Evolutionary conservation across 2,329 filamentous ascomycete genomes (phyloP).

Genomic region (Rasamsonia emersonii): DNA sequence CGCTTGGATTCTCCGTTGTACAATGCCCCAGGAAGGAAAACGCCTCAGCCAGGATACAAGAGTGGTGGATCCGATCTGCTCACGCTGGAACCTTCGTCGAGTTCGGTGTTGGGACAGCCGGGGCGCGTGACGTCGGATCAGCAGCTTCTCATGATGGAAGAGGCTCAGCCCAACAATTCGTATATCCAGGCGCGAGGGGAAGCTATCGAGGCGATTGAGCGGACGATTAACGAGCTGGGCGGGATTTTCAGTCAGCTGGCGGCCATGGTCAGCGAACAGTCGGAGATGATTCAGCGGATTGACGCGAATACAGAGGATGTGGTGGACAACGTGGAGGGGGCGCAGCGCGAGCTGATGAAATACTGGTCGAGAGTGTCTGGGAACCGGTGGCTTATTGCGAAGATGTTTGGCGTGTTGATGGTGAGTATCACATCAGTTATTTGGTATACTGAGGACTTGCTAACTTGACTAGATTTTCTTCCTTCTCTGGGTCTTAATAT

Average conservation of each 20-base stretch:
- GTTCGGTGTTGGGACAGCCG: slow-evolving; percentile 36
- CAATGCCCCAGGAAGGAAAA: slow-evolving; percentile 62
- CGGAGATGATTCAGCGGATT: slow-evolving; percentile 94
- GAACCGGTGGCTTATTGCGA: slow-evolving; percentile 89
- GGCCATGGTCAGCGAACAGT: slow-evolving; percentile 94
- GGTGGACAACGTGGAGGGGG: slow-evolving; percentile 95
- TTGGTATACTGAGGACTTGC: background rate
- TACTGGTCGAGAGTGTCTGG: slow-evolving; percentile 93
- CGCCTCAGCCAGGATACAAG: slow-evolving; percentile 48
- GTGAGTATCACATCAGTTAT: slow-evolving; percentile 19
- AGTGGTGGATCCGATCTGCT: slow-evolving; percentile 58
- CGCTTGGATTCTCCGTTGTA: slow-evolving; percentile 82
- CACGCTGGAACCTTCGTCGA: slow-evolving; percentile 63
- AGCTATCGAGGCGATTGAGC: slow-evolving; percentile 93
- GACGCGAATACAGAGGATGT: slow-evolving; percentile 97
- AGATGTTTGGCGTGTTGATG: slow-evolving; percentile 78
- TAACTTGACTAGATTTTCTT: slow-evolving; percentile 5
- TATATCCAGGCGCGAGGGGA: slow-evolving; percentile 93
- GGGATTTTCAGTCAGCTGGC: slow-evolving; percentile 90
- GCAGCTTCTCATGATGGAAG: slow-evolving; percentile 87
- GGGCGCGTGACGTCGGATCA: slow-evolving; percentile 60
- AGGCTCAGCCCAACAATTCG: slow-evolving; percentile 72
- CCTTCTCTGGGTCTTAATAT: slow-evolving; percentile 63
- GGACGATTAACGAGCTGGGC: slow-evolving; percentile 86
- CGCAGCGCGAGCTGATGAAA: slow-evolving; percentile 88